A percentile compares a stretch with the other conserved stretches of the same genome.
phyloP scores from a whole-genome alignment of 148 eudicot species.

The Cornus florida region DNA sequence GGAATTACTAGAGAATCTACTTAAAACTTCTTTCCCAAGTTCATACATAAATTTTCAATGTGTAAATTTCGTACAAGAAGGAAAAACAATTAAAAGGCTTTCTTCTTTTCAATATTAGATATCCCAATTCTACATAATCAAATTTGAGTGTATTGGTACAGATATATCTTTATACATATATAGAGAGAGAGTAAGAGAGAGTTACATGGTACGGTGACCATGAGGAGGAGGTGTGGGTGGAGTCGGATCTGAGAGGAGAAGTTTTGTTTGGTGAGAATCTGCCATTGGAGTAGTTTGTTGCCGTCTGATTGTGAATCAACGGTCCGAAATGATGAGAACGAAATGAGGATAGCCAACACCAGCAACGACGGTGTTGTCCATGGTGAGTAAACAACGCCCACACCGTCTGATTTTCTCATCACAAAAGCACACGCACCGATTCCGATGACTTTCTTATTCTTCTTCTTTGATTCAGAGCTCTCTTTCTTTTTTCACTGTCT shows the following conservation, averaged over 20 bases:
- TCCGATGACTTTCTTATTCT: background rate
- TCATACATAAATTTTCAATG: background rate
- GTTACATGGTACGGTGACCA: conserved; percentile 80
- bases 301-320: background rate
- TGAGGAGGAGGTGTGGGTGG: conserved; percentile 57
- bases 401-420: background rate
- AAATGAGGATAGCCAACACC: background rate
- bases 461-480: too few species aligned
- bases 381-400: too few species aligned
- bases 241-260: conserved; percentile 69
- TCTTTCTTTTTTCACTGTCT: too few species aligned
- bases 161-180: too few species aligned
- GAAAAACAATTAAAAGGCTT: background rate
- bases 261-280: conserved; percentile 55
- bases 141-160: background rate
- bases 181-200: conserved; percentile 9
- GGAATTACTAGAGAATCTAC: background rate
- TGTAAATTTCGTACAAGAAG: too few species aligned
- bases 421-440: background rate
- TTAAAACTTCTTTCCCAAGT: background rate
- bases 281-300: conserved; percentile 39
- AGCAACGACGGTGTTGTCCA: background rate
- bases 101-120: background rate
- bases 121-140: background rate
- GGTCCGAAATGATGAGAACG: background rate